Base-by-base conservation (phyloP, 257 asterid species). In the Gardenia jasminoides region DNA sequence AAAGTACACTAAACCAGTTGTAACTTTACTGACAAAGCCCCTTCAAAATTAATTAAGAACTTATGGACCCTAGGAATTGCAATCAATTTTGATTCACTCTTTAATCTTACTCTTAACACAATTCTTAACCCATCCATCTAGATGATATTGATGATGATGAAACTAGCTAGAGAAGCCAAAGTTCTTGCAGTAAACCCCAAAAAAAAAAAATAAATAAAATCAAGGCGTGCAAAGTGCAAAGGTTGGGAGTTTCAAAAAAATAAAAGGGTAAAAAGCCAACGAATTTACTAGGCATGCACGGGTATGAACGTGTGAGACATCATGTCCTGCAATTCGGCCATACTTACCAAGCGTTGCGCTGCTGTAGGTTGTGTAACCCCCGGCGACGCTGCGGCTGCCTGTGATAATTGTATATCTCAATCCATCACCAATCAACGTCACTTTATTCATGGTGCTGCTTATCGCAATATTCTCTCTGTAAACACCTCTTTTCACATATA, bases 391-490 rank as follows among this genome's bases (percentile, higher is more conserved):
- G 61, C 94, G 90, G 76, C 85, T 86, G 39, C 93, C 92, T 11
- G 96, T 90, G 78, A 94, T 92, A 1, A 90, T 76, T 0, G 98
- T 94, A 15, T 85, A 64, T 76, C 83, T 85, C 78, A 88, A 75
- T 3, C 98, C 98, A 47, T 92, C 98, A 2, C 98, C 98, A 19
- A 92, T 79, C 82, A 94, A 44, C 97, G 81, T 88, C 56, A 94
- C 90, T n/a, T 85, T 92, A 54, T 78, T 80, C 94, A 91, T 90
- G 9, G 85, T 80, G 70, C 83, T 82, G 30, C 85, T 79, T 20
- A 94, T 80, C 58, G 80, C 17, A 28, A 94, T 66, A 48, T 92
- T 94, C 85, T 94, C 98, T 15, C 39, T 81, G 59, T 94, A 94
- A 43, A 90, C 91, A 8, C 98, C 98, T 78, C 84, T 84, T 81